A percentile compares a stretch with the other conserved stretches of the same genome.
Conservation (phyloP, 2,329 filamentous ascomycete genomes). For the Thelonectria discophora region DNA sequence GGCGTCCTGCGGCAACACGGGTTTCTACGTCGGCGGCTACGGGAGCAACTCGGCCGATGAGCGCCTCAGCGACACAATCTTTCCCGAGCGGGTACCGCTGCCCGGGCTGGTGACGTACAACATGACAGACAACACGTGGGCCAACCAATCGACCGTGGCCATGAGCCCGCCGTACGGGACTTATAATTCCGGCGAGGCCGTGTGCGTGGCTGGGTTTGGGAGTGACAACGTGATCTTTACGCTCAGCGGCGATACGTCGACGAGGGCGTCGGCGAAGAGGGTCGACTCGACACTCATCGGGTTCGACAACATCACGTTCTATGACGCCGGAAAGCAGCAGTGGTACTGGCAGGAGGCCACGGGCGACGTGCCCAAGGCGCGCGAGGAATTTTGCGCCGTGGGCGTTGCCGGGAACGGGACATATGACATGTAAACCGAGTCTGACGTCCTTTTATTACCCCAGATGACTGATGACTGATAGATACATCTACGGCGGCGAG, state of each 20-base stretch:
- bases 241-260: constrained; percentile 5
- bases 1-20: neutral
- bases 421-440: constrained; percentile 15
- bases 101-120: constrained; percentile 8
- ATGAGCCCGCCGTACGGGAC: constrained; percentile 11
- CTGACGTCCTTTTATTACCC: neutral
- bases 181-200: constrained; percentile 6
- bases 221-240: neutral
- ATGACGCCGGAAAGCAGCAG: neutral
- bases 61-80: constrained; percentile 13
- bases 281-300: constrained; percentile 4
- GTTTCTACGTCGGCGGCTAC: constrained; percentile 10
- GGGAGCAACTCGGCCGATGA: constrained; percentile 11
- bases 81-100: constrained; percentile 1
- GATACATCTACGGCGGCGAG: constrained; percentile 14
- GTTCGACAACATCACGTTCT: constrained; percentile 8
- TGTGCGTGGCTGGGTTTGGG: neutral
- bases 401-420: constrained; percentile 2
- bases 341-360: constrained; percentile 11
- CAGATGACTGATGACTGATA: neutral
- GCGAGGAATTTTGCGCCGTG: constrained; percentile 11
- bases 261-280: constrained; percentile 1
- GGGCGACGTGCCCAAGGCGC: constrained; percentile 2
- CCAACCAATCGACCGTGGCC: constrained; percentile 1
- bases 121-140: constrained; percentile 9